Conservation (phyloP, 495 filamentous ascomycete species). For the Penicillium fimorum region DNA sequence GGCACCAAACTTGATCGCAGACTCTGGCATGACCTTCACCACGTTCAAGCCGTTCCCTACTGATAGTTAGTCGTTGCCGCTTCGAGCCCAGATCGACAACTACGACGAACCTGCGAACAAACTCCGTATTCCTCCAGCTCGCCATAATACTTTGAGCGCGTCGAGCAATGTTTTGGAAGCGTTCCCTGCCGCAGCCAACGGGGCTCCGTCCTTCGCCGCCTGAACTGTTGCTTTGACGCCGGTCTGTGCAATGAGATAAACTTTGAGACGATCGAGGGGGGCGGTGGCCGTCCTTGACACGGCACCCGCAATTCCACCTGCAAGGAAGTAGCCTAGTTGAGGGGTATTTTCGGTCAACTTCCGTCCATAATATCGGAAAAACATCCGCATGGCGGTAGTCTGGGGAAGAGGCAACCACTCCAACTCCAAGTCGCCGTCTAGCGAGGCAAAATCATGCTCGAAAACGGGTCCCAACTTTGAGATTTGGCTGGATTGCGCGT, state of each 20-base stretch:
- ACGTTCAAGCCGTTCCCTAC: slow-evolving; percentile 95
- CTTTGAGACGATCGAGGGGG: slow-evolving; percentile 93
- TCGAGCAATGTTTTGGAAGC: slow-evolving; percentile 65
- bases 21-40: slow-evolving; percentile 96
- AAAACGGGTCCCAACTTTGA: slow-evolving; percentile 27
- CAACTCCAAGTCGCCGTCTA: slow-evolving; percentile 42
- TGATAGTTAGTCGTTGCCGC: slow-evolving; percentile 9
- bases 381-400: slow-evolving; percentile 49
- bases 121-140: slow-evolving; percentile 81
- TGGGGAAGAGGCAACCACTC: slow-evolving; percentile 48
- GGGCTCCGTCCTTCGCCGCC: slow-evolving; percentile 70
- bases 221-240: slow-evolving; percentile 57
- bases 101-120: slow-evolving; percentile 82
- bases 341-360: slow-evolving; percentile 64
- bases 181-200: slow-evolving; percentile 63
- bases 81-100: background rate
- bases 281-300: slow-evolving; percentile 92
- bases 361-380: slow-evolving; percentile 50
- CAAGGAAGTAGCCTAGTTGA: slow-evolving; percentile 92
- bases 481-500: slow-evolving; percentile 34
- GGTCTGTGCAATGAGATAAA: slow-evolving; percentile 94
- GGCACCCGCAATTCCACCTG: slow-evolving; percentile 87
- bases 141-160: slow-evolving; percentile 75
- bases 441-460: slow-evolving; percentile 30
- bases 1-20: slow-evolving; percentile 93